Base-by-base conservation (phyloP, 148 eudicot genomes). In the Camellia lanceoleosa region DNA sequence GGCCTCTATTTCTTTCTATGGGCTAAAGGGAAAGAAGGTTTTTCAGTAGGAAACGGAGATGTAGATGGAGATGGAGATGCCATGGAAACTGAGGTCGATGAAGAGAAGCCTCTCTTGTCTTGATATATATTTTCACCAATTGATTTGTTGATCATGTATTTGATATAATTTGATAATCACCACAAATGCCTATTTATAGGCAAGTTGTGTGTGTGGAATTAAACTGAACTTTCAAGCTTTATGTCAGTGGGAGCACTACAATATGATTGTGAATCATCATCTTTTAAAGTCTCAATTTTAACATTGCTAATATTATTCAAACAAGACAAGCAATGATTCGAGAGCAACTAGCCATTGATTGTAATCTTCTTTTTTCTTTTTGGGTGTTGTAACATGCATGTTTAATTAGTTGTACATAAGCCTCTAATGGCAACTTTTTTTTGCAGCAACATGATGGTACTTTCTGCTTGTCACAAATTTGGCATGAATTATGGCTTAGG, bases 1-100 rank as follows among this genome's bases (percentile, higher is more conserved):
- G 94, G 97, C 54, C 92, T 92, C 69, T 92, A 92, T 61, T 87
- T 83, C 47, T 91, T 92, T 82, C 84, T 92, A 4, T 92, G 97
- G 97, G 97, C 97, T 5, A 92, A 92, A 87, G 83, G 87, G 49
- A 89, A 81, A 78, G 97, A 92, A 82, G 85, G 79, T 11, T 81
- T 86, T 43, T 18, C 58, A 5, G 15, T 78, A 2, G 70, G 6
- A 19, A 75, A 51, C 23, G 80, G 65, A 16, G 73, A 67, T 19
- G 62, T 56, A 60, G 82, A 60, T 49, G 76, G 42, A 72, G 63
- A 49, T 11, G 77, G 71, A 67, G 73, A 30, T 2, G 6, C 60
- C 64, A 30, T 65, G 55, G 83, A 83, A 76, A 74, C 61, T 30
- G 82, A 85, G 77, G 65, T 19, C 70, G 82, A 77, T 54, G 20